A percentile compares a stretch with the other conserved stretches of the same genome.
Evolutionary conservation across 148 eudicot genomes (phyloP).

Genomic region (Rhododendron simsii): DNA sequence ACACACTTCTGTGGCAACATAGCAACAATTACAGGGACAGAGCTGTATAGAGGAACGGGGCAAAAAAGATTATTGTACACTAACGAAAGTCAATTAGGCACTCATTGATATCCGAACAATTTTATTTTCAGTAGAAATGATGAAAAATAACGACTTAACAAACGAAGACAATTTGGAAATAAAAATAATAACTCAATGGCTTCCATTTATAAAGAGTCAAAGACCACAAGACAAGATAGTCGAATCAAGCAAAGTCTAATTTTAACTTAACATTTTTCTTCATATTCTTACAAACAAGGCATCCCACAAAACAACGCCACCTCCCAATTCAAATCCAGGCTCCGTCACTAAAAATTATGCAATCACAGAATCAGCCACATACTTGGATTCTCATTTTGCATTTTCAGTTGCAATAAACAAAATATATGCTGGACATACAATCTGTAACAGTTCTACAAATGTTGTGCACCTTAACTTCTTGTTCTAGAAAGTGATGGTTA

Average conservation of each 20-base stretch:
- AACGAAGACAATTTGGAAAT: background rate
- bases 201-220: no score
- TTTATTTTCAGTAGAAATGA: background rate
- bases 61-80: background rate
- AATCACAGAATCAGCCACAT: background rate
- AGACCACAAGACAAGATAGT: no score
- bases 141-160: background rate
- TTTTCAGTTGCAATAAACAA: background rate
- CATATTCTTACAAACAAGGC: background rate
- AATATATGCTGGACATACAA: background rate
- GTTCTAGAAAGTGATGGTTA: background rate
- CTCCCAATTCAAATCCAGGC: background rate
- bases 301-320: background rate
- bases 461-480: background rate
- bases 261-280: background rate
- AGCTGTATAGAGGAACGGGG: background rate
- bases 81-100: background rate
- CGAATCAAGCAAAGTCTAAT: background rate
- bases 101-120: background rate
- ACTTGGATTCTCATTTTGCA: background rate
- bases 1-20: no score
- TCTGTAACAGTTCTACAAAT: background rate
- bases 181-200: no score
- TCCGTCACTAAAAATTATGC: no score
- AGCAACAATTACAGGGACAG: background rate